Conservation (phyloP, 306 rosid genomes). For the Cucurbita argyrosperma region DNA sequence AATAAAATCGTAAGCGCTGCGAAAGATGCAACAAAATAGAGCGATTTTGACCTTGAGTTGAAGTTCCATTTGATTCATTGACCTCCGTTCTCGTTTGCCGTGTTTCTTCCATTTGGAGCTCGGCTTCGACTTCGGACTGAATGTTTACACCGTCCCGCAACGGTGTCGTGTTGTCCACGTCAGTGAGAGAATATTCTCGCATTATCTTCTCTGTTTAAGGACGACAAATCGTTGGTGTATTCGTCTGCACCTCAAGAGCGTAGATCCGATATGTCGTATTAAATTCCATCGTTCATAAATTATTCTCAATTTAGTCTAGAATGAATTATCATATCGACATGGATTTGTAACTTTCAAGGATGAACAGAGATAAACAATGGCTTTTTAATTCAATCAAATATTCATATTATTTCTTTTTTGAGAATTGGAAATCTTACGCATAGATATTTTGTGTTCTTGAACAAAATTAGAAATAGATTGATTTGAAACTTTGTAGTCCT, state of each 20-base stretch:
- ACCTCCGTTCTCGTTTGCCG: neutral
- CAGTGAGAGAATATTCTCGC: neutral
- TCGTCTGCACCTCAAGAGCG: neutral
- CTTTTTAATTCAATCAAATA: too few species aligned
- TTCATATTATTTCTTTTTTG: too few species aligned
- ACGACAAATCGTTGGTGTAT: neutral
- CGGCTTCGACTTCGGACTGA: neutral
- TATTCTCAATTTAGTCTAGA: neutral
- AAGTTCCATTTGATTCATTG: constrained; percentile 20
- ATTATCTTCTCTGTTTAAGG: neutral
- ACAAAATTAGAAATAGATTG: neutral
- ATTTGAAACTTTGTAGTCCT: too few species aligned
- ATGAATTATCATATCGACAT: too few species aligned
- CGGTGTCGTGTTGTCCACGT: neutral
- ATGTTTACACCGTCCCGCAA: neutral
- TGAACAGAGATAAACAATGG: too few species aligned
- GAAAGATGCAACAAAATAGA: constrained; percentile 30
- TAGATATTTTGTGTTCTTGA: too few species aligned
- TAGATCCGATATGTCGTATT: neutral
- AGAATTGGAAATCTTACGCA: too few species aligned
- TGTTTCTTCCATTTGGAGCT: neutral
- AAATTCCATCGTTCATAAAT: neutral
- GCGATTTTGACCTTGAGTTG: constrained; percentile 25
- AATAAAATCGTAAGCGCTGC: constrained; percentile 43
- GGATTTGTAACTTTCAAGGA: neutral